Percentiles rank a stretch among this genome's conserved stretches.
Conservation (phyloP, 2,329 filamentous ascomycete genomes). For the Fusarium heterosporum region DNA sequence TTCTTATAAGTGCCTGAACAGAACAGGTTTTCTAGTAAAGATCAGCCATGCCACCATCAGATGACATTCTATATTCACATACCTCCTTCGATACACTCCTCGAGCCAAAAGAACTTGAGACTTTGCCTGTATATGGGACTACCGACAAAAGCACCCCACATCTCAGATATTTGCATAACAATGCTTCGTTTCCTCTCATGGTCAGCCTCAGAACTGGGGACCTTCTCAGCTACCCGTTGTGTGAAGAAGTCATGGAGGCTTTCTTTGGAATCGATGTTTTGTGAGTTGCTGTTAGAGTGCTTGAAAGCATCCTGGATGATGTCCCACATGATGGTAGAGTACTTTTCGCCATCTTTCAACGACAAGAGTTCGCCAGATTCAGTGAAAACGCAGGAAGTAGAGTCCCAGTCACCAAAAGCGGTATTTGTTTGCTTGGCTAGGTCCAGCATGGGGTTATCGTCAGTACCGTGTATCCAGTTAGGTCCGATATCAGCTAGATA, state of each 20-base stretch:
- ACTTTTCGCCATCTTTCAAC: constrained; percentile 58
- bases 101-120: constrained; percentile 81
- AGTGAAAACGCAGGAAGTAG: constrained; percentile 66
- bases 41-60: background rate
- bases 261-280: constrained; percentile 59
- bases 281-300: constrained; percentile 68
- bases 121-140: constrained; percentile 73
- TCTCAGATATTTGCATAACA: constrained; percentile 66
- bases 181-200: constrained; percentile 56
- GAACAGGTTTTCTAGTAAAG: constrained; percentile 66
- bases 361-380: constrained; percentile 65
- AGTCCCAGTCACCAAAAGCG: constrained; percentile 60
- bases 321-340: constrained; percentile 71
- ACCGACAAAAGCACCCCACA: constrained; percentile 79
- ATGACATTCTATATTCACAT: constrained; percentile 33
- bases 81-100: constrained; percentile 81
- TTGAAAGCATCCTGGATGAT: constrained; percentile 76
- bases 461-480: constrained; percentile 85
- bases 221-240: constrained; percentile 57
- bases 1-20: constrained; percentile 70
- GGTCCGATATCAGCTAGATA: constrained; percentile 70
- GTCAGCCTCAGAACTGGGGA: constrained; percentile 58
- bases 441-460: constrained; percentile 76
- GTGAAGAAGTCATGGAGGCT: constrained; percentile 68
- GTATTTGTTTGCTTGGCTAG: constrained; percentile 72